phyloP scores from a whole-genome alignment of 73 alveolate genomes.

The Vitrella brassicaformis region DNA sequence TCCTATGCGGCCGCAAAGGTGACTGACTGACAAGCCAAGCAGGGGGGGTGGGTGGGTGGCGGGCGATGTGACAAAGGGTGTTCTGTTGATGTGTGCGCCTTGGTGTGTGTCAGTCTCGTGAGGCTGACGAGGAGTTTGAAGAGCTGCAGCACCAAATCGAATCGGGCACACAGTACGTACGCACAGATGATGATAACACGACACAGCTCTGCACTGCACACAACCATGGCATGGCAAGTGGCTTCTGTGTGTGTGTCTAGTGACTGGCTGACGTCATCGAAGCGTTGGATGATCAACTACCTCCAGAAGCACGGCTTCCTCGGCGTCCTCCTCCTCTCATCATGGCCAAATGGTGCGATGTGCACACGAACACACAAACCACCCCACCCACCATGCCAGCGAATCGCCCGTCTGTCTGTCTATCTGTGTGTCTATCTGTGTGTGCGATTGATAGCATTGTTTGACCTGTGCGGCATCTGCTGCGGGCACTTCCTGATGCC shows the following conservation, averaged over 20 bases:
- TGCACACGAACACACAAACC: too few species aligned
- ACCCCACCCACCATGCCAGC: too few species aligned
- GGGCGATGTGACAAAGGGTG: not conserved
- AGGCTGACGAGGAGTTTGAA: slow-evolving; percentile 40
- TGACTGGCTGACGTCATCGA: slow-evolving; percentile 11
- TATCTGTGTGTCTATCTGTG: slow-evolving; percentile 3
- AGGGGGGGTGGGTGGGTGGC: not conserved
- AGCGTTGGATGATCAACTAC: slow-evolving; percentile 14
- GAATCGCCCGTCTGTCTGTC: slow-evolving; percentile 26
- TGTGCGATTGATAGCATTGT: not conserved
- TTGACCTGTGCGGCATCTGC: slow-evolving; percentile 48
- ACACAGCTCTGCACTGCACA: too few species aligned
- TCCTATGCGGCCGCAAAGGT: slow-evolving; percentile 38
- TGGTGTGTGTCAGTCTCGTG: not conserved
- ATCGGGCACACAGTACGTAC: too few species aligned
- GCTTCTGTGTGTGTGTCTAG: slow-evolving; percentile 2
- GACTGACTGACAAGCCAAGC: not conserved
- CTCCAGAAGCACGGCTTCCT: slow-evolving; percentile 42
- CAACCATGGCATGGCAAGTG: too few species aligned
- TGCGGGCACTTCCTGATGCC: slow-evolving; percentile 58
- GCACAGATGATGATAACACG: too few species aligned
- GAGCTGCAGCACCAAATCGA: slow-evolving; percentile 22
- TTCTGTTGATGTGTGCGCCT: not conserved
- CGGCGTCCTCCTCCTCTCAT: slow-evolving; percentile 35
- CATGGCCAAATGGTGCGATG: slow-evolving; percentile 3